Evolutionary conservation across 2,329 filamentous ascomycete species (phyloP), one percentile per base, ranked within the genome.

Genomic region (Conoideocrella luteorostrata): DNA sequence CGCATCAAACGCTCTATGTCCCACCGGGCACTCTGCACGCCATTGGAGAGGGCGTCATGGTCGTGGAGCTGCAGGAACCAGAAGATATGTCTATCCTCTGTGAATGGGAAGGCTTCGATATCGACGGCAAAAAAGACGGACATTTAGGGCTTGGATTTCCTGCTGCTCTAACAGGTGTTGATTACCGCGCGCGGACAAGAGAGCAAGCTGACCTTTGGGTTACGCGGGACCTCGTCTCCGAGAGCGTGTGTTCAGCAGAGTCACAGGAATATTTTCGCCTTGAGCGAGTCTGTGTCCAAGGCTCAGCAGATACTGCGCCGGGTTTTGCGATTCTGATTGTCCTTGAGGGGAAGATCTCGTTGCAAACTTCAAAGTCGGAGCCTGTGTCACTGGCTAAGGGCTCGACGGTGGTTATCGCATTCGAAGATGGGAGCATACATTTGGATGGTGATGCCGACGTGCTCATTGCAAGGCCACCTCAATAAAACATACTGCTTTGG

Each of bases 51-150:
- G 48, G 48, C n/a, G 26, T 47, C 23, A 32, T 56, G 15, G 32
- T 52, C 4, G 44, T 55, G 11, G 50, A 56, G 33, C 37, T 51
- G 0, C 46, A 55, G 24, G 48, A 54, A 22, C 49, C 53, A 7
- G 46, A 47, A 13, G 50, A 52, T 28, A 11, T 52, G 21, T 52
- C 44, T 12, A 43, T 56, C 7, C 33, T 53, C 1, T 50, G 51
- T 22, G 51, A 52, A 43, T 50, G 52, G 48, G 32, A 22, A 1
- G 51, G 43, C 1, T 49, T 50, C 18, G 35, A 39, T 2, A 47
- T 52, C 24, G 41, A 54, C 15, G 49, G 52, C 3, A 35, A 26
- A 10, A 43, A 45, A 15, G 40, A 48, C 7, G 49, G 48, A 7
- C 52, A 53, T 18, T 41, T 53, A 10, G 50, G 49, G 3, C 41